Base-by-base conservation (phyloP, 345 rosid genomes). In the Cardamine occulta region DNA sequence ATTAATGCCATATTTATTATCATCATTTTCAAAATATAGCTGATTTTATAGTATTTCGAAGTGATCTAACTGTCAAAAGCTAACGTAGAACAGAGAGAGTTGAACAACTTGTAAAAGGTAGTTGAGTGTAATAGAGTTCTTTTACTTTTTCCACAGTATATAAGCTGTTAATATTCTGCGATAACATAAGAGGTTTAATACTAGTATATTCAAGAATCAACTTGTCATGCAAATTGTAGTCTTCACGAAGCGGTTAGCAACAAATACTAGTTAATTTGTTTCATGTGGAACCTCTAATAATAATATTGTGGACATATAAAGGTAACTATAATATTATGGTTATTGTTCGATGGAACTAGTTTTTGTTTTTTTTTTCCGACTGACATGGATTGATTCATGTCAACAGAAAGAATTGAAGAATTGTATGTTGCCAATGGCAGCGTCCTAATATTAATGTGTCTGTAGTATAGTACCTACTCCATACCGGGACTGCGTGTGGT, bases 271-370 rank as follows among this genome's bases (percentile, higher is more conserved):
- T 15, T 23, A 51, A 17, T 24, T 49, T 54, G 54, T 53, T 29
- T 57, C 69, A 75, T 68, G 73, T 66, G 79, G 47, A 34, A 65
- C 29, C 44, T 13, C 34, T 67, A 34, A 34, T 28, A 55, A 28
- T 55, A 8, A n/a, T 31, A 57, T n/a, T n/a, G 23, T 5, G 13
- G 64, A 5, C 42, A 58, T 44, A 9, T 10, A 58, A 54, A 6
- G 6, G 31, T 35, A 37, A 52, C 45, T n/a, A 37, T 37, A 21
- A 19, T 3, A 39, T 11, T 37, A 68, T 37, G 35, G 35, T 55
- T 28, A 55, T 14, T 15, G 19, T 57, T 57, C 62, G 7, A n/a
- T 57, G 23, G 40, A 57, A 13, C 32, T 12, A 24, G 15, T 10
- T 51, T 42, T 39, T 39, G n/a, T n/a, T 39, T 39, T 13, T 13